Percentiles rank a stretch among this genome's conserved stretches.
phyloP scores from a whole-genome alignment of 257 asterid genomes.

The Solanum habrochaites region DNA sequence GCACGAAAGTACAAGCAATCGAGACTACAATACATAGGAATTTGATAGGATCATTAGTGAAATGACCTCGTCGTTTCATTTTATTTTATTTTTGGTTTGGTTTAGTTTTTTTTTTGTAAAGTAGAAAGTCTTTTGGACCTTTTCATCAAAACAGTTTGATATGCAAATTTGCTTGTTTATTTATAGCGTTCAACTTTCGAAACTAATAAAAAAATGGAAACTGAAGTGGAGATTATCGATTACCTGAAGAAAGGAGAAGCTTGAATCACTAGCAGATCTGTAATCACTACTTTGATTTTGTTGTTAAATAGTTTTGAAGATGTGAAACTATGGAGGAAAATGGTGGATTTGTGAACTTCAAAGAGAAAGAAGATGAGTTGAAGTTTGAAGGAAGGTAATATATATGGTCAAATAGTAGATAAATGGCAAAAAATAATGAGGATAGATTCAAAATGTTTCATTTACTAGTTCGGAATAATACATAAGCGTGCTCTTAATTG shows the following conservation, averaged over 20 bases:
- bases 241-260: background rate
- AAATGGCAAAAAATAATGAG: background rate
- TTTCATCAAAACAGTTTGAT: background rate
- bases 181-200: background rate
- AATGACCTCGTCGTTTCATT: background rate
- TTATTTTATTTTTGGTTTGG: background rate
- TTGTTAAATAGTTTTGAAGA: background rate
- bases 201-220: background rate
- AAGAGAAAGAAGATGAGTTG: background rate
- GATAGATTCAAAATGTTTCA: too few relatives aligned
- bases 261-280: background rate
- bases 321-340: background rate
- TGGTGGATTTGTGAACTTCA: background rate
- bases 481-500: background rate
- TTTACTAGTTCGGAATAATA: background rate
- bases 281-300: background rate
- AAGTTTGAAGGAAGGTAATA: background rate
- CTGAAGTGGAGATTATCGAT: background rate
- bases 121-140: background rate
- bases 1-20: slow-evolving; percentile 24
- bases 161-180: background rate
- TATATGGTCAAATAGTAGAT: background rate
- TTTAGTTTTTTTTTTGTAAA: background rate
- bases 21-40: slow-evolving; percentile 22
- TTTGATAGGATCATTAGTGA: slow-evolving; percentile 28